Base-by-base conservation (phyloP, 1,139 yeast species). In the Candida glucosophila region DNA sequence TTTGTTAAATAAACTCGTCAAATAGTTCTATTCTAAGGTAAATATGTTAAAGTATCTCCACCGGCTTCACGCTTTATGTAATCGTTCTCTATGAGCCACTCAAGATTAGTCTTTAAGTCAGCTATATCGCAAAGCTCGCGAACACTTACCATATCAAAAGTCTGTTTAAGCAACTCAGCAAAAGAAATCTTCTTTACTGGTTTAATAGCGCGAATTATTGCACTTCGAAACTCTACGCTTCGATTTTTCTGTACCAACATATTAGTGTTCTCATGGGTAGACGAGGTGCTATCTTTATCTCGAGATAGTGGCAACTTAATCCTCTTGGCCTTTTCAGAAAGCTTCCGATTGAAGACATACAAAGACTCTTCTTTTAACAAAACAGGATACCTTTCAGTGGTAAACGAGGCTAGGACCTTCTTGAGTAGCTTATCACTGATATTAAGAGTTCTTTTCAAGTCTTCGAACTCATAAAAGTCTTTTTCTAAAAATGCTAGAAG, bases 161-260 rank as follows among this genome's bases (percentile, higher is more conserved):
- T 35, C 22, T 43, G 36, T 17, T 44, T 47, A 12, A 62, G 30
- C 13, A 62, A 43, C 11, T 51, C 55, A 1, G 47, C 32, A 25
- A 43, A 45, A 4, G 26, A 19, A 17, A 57, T 17, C 18, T 29
- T 31, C 12, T 40, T 41, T 5, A 39, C 41, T n/a, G 31, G 35
- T 35, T 64, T 64, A 52, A 61, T 53, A n/a, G 55, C 38, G 25
- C 50, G 42, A 5, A 56, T 49, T 4, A 63, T 34, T 1, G 44
- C 37, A 15, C 62, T 35, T 23, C 54, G 41, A 16, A 48, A 35
- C 32, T 60, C 67, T 4, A 47, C 41, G 16, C 39, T 41, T 30
- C 67, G 40, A 31, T 49, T 47, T 16, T 42, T 33, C 12, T 30
- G 29, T 3, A 49, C 27, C 4, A 28, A 27, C 4, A 24, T 36